phyloP scores from a whole-genome alignment of 345 rosid species.

The Schrenkiella parvula region DNA sequence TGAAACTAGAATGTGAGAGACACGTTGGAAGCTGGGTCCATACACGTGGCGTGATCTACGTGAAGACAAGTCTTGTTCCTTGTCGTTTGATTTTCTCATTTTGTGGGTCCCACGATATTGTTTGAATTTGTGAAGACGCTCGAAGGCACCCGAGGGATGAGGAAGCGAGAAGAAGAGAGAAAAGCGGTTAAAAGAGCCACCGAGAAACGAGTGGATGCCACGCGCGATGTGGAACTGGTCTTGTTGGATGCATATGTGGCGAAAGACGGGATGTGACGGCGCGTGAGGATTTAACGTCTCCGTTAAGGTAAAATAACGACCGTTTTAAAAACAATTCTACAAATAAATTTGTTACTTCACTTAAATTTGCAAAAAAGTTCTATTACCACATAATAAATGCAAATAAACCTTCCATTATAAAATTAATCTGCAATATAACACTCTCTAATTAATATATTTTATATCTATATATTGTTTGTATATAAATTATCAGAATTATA shows the following conservation, averaged over 20 bases:
- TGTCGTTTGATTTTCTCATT: background rate
- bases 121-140: background rate
- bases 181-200: background rate
- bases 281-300: conserved; percentile 17
- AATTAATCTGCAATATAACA: no score
- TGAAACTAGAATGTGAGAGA: conserved; percentile 5
- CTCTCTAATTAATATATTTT: no score
- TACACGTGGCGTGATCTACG: conserved; percentile 26
- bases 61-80: conserved; percentile 22
- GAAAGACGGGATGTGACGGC: background rate
- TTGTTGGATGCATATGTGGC: background rate
- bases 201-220: background rate
- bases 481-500: no score
- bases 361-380: no score
- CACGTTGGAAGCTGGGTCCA: conserved; percentile 27
- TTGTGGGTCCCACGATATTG: background rate
- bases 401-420: no score
- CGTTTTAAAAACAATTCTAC: no score
- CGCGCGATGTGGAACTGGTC: background rate
- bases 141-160: conserved; percentile 20
- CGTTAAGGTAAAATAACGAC: conserved; percentile 8
- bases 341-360: no score
- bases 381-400: no score
- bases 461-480: no score
- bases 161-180: background rate